Conservation (phyloP, 148 eudicot species). For the Diospyros lotus region DNA sequence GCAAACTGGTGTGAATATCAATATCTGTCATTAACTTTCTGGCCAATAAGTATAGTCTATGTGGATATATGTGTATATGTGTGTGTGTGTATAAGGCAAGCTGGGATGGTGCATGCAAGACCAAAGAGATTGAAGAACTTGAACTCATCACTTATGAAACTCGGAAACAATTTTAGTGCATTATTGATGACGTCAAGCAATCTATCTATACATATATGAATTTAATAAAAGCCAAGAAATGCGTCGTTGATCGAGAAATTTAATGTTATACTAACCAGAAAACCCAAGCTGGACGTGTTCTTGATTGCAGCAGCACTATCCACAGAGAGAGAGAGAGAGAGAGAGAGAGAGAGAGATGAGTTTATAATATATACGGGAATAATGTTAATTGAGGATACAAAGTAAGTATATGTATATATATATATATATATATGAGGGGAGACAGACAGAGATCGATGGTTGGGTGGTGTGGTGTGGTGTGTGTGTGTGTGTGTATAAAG, state of each 20-base stretch:
- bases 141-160: neutral
- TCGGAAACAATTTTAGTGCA: neutral
- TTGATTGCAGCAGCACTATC: neutral
- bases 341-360: neutral
- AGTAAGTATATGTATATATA: no score
- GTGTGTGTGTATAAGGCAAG: no score
- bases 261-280: constrained; percentile 13
- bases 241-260: neutral
- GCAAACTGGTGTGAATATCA: no score
- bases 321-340: constrained; percentile 3
- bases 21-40: no score
- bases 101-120: no score
- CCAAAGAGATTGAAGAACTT: no score
- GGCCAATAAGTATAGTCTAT: no score
- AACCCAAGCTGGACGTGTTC: neutral
- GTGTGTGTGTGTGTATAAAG: neutral
- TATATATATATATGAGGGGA: neutral
- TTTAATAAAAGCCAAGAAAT: neutral
- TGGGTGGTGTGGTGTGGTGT: no score
- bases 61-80: no score
- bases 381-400: neutral
- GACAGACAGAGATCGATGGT: no score
- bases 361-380: no score
- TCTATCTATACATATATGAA: constrained; percentile 10
- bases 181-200: neutral